Conservation (phyloP, 257 asterid species). For the Fraxinus pennsylvanica region DNA sequence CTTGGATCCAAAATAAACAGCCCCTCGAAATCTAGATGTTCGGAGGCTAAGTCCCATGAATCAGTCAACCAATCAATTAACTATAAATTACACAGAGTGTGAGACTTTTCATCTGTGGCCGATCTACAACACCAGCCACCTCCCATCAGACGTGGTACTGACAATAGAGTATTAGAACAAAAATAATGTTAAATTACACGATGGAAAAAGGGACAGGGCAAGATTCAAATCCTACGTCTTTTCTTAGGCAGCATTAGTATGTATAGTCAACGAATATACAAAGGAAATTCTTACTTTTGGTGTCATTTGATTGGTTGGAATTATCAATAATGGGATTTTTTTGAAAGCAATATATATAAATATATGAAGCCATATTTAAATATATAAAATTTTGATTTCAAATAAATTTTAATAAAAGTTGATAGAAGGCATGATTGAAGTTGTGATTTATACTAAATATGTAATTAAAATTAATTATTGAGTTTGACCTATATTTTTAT, state of each 20-base stretch:
- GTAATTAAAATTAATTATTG: too few species aligned
- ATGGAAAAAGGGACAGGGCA: conserved; percentile 1
- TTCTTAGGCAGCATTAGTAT: neutral
- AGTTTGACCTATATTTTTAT: too few species aligned
- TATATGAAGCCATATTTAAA: too few species aligned
- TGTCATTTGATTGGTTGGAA: too few species aligned
- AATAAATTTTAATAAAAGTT: too few species aligned
- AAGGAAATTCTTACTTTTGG: too few species aligned
- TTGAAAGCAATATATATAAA: too few species aligned
- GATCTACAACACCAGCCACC: conserved; percentile 26
- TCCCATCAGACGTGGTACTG: neutral
- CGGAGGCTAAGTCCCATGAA: conserved; percentile 45
- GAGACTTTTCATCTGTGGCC: conserved; percentile 9
- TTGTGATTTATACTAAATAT: too few species aligned
- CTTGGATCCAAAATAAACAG: conserved; percentile 38
- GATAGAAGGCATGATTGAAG: too few species aligned
- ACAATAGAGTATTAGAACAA: conserved; percentile 15
- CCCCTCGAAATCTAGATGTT: conserved; percentile 34
- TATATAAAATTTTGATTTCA: too few species aligned
- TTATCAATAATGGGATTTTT: too few species aligned
- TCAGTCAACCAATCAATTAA: neutral
- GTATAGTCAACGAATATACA: too few species aligned
- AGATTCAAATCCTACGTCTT: conserved; percentile 13
- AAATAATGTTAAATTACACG: conserved; percentile 16
- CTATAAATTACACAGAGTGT: neutral